Base-by-base conservation (phyloP, 495 filamentous ascomycete genomes). In the Penicillium robsamsonii region DNA sequence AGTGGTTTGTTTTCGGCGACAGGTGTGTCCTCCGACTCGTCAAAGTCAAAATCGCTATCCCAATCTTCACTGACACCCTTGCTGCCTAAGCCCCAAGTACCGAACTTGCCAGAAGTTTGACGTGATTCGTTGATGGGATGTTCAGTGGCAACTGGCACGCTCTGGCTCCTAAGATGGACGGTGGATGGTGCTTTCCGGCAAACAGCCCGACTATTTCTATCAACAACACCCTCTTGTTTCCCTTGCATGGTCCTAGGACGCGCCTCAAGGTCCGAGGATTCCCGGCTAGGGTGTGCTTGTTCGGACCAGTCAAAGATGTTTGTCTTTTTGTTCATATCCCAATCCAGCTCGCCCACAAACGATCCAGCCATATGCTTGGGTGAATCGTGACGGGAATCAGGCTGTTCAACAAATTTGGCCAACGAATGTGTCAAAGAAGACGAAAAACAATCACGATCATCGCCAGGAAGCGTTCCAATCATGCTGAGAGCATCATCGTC, bases 231-330 rank as follows among this genome's bases (percentile, higher is more conserved):
- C 15, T 85, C 81, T 69, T 96, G 91, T 72, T 95, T 97, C 3
- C 89, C 91, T 74, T 97, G 92, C 40, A 95, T 89, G 11, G 92
- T 96, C 57, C 88, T 87, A 11, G 94, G 93, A 52, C 93, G 82
- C 44, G 80, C 77, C 42, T 85, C 82, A 22, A 81, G 73, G 43
- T 84, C 79, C 37, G 71, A 56, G 3, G 59, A 50, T 47, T 79
- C 78, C 37, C 72, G 76, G 63, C 82, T 87, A 45, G 72, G 73
- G 22, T 75, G 72, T 35, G 81, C 67, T 35, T 88, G 81, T 67
- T 96, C 92, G 45, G 87, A 86, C 90, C 91, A 96, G 68, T 96
- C 90, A 62, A 95, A 96, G 24, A 92, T 81, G 51, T 77, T 79
- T 65, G 71, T 72, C 53, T 71, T 75, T 15, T 67, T 66, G 42